Base-by-base conservation (phyloP, 1,284 basidiomycete genomes). In the Cryptococcus hybrid region DNA sequence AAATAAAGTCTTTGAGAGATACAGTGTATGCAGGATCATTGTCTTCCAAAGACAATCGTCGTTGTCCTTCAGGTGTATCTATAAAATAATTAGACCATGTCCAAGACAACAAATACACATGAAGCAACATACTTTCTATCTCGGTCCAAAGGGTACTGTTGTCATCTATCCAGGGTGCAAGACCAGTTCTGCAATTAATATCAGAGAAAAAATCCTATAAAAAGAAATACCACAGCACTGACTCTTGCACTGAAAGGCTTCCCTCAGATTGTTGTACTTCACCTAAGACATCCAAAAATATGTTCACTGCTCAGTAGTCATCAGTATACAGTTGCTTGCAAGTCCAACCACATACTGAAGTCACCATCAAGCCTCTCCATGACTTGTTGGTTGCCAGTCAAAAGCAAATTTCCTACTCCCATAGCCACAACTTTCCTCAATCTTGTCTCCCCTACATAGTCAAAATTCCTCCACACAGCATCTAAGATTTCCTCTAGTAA, bases 281-380 rank as follows among this genome's bases (percentile, higher is more conserved):
- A 9, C 87, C 88, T 46, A 94, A 87, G 4, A 93, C 90, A 67
- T 94, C 92, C 49, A 91, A 80, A 89, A 91, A 94, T 45, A 94
- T 80, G 70, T 92, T 92, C 77, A 90, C 90, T 61, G 56, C 86
- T 86, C 3, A 37, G 9, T 47, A 62, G 55, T 47, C 7, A 35
- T 30, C 80, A 71, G 89, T n/a, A 42, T 9, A 11, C n/a, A 40
- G n/a, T 9, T 39, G n/a, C 24, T 40, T 11, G 48, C 37, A 40
- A 7, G 37, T 13, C 11, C 34, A 11, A 49, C 1, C 9, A 60
- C 74, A 66, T 61, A 76, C 74, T 62, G 42, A 75, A 74, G 55
- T 77, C 77, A 39, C 77, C 77, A 57, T 76, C 72, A 12, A 78
- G 64, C 11, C 76, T 56, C 47, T 84, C 56, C 84, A 85, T 34